A percentile compares a stretch with the other conserved stretches of the same genome.
These are phyloP conservation scores for Epichloe coenophiala DNA, from an alignment of 2,329 filamentous ascomycete species.

Conservation along the genomic window DNA sequence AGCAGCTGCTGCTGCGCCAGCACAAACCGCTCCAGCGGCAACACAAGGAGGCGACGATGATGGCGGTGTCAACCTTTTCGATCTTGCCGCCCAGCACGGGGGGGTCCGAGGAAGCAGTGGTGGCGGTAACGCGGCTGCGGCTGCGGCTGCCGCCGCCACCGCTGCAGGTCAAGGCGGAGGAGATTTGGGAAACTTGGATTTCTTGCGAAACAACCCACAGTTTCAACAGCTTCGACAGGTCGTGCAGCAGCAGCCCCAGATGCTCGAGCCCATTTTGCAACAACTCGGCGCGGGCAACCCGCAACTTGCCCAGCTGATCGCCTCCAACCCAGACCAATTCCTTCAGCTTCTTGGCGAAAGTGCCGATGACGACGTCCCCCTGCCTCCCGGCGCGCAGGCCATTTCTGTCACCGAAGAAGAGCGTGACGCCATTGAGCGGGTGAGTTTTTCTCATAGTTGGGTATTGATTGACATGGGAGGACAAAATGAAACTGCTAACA, in stretches of 20 bases:
- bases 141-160: conserved; percentile 35
- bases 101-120: conserved; percentile 31
- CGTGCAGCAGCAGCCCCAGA: conserved; percentile 93
- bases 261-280: conserved; percentile 96
- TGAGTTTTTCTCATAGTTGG: conserved; percentile 25
- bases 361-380: conserved; percentile 67
- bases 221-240: conserved; percentile 97
- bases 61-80: conserved; percentile 75
- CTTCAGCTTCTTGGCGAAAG: conserved; percentile 82
- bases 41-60: conserved; percentile 40
- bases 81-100: conserved; percentile 69
- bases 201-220: conserved; percentile 86
- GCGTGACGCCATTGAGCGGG: conserved; percentile 89
- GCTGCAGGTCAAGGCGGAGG: conserved; percentile 36
- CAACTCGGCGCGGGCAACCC: conserved; percentile 93
- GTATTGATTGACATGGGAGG: not conserved
- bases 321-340: conserved; percentile 85
- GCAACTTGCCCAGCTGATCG: conserved; percentile 83
- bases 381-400: conserved; percentile 78
- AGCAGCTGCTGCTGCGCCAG: conserved; percentile 28
- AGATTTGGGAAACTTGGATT: conserved; percentile 71
- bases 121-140: conserved; percentile 25
- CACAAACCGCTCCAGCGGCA: conserved; percentile 11
- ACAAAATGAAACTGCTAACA: not conserved
- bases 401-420: conserved; percentile 94